Percentiles rank a stretch among this genome's conserved stretches.
These are phyloP conservation scores for Trichothecium roseum DNA, from an alignment of 2,329 filamentous ascomycete species.

Conservation along the genomic window DNA sequence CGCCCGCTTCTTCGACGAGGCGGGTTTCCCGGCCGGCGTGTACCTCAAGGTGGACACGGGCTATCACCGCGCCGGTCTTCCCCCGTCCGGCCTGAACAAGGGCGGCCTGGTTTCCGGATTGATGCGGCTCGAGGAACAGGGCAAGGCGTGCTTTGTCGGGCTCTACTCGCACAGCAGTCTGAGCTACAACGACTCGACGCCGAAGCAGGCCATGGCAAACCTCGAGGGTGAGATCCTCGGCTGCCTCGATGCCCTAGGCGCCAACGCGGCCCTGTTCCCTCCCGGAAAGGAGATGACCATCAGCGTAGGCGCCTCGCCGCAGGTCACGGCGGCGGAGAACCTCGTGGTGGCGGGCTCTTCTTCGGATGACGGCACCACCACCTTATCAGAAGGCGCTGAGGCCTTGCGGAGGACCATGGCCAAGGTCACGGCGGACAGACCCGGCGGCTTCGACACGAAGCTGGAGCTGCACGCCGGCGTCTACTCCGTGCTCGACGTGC, in stretches of 20 bases:
- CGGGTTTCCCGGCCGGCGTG: constrained; percentile 23
- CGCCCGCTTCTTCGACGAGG: constrained; percentile 18
- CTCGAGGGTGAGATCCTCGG: constrained; percentile 18
- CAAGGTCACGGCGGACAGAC: neutral
- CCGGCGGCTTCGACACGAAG: constrained; percentile 7
- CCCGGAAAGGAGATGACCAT: constrained; percentile 11
- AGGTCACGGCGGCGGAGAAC: constrained; percentile 18
- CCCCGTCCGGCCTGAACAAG: constrained; percentile 27
- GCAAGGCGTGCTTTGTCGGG: constrained; percentile 10
- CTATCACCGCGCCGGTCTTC: constrained; percentile 50
- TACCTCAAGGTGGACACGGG: constrained; percentile 56
- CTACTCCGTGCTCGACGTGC: constrained; percentile 53
- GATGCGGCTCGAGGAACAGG: constrained; percentile 12
- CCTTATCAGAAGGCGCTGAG: neutral
- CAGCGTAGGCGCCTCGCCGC: constrained; percentile 21
- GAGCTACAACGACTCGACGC: constrained; percentile 16
- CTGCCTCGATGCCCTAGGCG: constrained; percentile 13
- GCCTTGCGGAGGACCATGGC: constrained; percentile 6
- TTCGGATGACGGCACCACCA: too few relatives aligned
- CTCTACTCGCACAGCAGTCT: constrained; percentile 23
- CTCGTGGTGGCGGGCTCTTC: constrained; percentile 1
- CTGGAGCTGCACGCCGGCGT: constrained; percentile 57
- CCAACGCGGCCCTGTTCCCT: constrained; percentile 7
- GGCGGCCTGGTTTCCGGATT: constrained; percentile 24
- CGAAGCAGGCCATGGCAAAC: constrained; percentile 17